Evolutionary conservation across 2,329 filamentous ascomycete species (phyloP).

Genomic region (Hymenoscyphus occultus): DNA sequence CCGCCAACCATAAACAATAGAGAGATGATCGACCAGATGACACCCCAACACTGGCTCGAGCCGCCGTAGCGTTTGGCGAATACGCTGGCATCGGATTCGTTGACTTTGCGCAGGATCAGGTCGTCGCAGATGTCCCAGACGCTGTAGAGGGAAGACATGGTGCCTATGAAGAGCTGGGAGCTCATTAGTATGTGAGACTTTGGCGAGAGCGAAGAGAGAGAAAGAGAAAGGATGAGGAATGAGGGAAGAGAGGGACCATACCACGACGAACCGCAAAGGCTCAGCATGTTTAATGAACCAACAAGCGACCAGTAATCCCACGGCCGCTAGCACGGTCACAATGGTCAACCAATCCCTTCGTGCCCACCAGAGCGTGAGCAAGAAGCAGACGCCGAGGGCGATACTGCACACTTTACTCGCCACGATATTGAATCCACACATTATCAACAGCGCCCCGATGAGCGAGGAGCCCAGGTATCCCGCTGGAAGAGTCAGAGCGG

Average conservation of each 20-base stretch:
- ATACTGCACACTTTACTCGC: constrained; percentile 77
- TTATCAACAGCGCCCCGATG: constrained; percentile 73
- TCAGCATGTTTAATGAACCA: constrained; percentile 80
- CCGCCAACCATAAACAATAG: constrained; percentile 67
- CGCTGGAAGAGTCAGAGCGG: constrained; percentile 69
- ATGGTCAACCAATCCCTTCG: constrained; percentile 76
- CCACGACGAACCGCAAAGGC: constrained; percentile 67
- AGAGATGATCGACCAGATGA: constrained; percentile 74
- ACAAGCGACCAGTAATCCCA: constrained; percentile 68
- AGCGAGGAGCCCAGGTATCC: constrained; percentile 76
- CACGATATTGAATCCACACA: constrained; percentile 78
- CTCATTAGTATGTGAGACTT: not conserved
- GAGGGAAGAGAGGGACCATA: not conserved
- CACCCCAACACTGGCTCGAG: constrained; percentile 76
- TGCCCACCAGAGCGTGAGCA: constrained; percentile 81
- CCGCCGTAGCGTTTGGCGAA: constrained; percentile 77
- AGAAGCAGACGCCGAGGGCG: constrained; percentile 68
- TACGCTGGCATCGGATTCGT: constrained; percentile 74
- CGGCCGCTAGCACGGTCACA: constrained; percentile 64
- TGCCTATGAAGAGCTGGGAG: constrained; percentile 67
- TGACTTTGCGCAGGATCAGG: constrained; percentile 75
- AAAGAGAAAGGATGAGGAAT: too few species aligned
- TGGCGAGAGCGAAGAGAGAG: not conserved
- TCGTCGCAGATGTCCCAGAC: constrained; percentile 87
- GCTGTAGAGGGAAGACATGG: constrained; percentile 77